These are phyloP conservation scores for Ogataea kodamae DNA, from an alignment of 805 yeast species.

Conservation along the genomic window DNA sequence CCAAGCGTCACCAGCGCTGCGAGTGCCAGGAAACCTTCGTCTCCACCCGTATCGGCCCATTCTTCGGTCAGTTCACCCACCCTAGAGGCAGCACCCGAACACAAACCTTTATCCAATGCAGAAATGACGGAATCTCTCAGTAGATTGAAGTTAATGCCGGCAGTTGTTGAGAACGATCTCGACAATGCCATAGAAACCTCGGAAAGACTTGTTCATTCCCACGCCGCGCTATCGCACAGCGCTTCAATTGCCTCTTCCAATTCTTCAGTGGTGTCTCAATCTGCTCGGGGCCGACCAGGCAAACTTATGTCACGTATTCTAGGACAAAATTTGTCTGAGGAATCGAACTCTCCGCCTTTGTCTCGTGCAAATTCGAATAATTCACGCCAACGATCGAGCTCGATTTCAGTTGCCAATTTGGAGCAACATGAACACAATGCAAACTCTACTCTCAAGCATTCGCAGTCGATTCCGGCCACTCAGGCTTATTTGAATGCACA, in stretches of 20 bases:
- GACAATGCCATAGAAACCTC: slow-evolving; percentile 30
- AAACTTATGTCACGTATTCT: slow-evolving; percentile 22
- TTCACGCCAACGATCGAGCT: slow-evolving; percentile 21
- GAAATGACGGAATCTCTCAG: slow-evolving; percentile 26
- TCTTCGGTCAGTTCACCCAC: slow-evolving; percentile 19
- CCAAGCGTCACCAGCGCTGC: slow-evolving; percentile 9
- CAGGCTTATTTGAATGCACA: slow-evolving; percentile 19
- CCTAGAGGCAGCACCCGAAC: slow-evolving; percentile 9
- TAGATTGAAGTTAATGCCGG: slow-evolving; percentile 31
- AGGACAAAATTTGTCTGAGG: slow-evolving; percentile 19
- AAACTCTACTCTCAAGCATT: slow-evolving; percentile 23
- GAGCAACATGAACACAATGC: slow-evolving; percentile 14
- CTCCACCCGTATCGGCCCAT: slow-evolving; percentile 18
- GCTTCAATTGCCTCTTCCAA: slow-evolving; percentile 13
- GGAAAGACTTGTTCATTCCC: slow-evolving; percentile 4
- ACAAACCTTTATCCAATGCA: slow-evolving; percentile 15
- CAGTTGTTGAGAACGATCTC: slow-evolving; percentile 32
- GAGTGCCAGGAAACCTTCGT: slow-evolving; percentile 9
- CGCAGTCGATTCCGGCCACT: slow-evolving; percentile 27
- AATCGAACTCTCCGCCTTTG: slow-evolving; percentile 22
- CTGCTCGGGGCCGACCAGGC: slow-evolving; percentile 23
- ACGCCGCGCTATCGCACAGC: slow-evolving; percentile 8
- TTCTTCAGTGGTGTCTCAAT: slow-evolving; percentile 12
- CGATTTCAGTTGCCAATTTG: slow-evolving; percentile 21
- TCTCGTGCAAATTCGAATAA: slow-evolving; percentile 21